phyloP scores from a whole-genome alignment of 78 protist genomes.

The Dictyostelium firmibasis region DNA sequence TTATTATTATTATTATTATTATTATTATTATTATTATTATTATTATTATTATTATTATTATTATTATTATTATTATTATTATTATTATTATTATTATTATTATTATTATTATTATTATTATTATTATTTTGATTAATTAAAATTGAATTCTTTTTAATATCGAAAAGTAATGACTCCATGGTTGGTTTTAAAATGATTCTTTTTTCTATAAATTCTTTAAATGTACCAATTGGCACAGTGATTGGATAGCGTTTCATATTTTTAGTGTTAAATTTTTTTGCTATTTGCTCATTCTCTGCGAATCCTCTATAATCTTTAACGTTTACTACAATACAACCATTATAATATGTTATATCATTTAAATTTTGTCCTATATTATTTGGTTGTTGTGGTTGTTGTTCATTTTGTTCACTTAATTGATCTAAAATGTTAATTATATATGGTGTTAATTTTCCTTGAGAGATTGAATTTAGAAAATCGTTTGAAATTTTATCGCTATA shows the following conservation, averaged over 20 bases:
- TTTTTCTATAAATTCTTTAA: conserved; percentile 1
- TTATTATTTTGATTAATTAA: background rate
- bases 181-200: conserved; percentile 51
- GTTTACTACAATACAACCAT: conserved; percentile 52
- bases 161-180: conserved; percentile 31
- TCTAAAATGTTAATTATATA: conserved; percentile 45
- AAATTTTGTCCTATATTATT: background rate
- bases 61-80: background rate
- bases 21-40: background rate
- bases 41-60: background rate
- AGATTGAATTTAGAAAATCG: conserved; percentile 22
- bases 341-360: conserved; percentile 14
- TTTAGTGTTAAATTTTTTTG: background rate
- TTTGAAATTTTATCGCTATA: conserved; percentile 45
- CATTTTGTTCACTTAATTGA: conserved; percentile 1
- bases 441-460: conserved; percentile 45
- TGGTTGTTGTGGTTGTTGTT: background rate
- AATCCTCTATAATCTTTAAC: conserved; percentile 46
- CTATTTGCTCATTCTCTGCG: background rate
- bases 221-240: background rate
- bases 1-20: background rate
- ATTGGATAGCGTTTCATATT: background rate
- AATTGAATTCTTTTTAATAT: conserved; percentile 34
- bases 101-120: background rate
- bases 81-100: background rate